Conservation (phyloP, 2,329 filamentous ascomycete species). For the Calonectria leucothoes region DNA sequence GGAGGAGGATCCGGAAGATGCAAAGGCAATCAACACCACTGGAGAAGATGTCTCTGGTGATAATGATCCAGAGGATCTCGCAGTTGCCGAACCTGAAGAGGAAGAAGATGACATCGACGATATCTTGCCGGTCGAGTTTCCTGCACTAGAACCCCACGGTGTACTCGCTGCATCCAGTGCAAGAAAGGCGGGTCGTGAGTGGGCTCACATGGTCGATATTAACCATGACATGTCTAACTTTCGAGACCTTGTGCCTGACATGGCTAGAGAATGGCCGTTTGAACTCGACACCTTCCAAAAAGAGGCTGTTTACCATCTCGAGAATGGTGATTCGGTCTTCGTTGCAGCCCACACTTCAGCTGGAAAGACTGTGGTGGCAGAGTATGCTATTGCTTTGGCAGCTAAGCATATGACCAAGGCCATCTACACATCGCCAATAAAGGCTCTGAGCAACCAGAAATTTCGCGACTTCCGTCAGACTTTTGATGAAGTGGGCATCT, state of each 20-base stretch:
- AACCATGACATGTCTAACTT: constrained; percentile 96
- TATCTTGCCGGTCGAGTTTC: constrained; percentile 91
- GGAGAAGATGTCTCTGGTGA: constrained; percentile 43
- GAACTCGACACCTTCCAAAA: constrained; percentile 99
- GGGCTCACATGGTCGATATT: constrained; percentile 98
- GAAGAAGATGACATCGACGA: constrained; percentile 80
- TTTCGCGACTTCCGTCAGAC: constrained; percentile 92
- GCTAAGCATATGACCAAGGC: constrained; percentile 99
- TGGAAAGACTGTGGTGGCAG: constrained; percentile 97
- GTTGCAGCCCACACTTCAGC: constrained; percentile 98
- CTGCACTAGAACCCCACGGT: constrained; percentile 87
- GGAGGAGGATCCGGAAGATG: constrained; percentile 61
- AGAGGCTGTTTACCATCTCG: constrained; percentile 96
- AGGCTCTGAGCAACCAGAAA: constrained; percentile 98
- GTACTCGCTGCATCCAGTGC: constrained; percentile 77
- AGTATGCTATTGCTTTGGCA: constrained; percentile 96
- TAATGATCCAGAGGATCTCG: constrained; percentile 37
- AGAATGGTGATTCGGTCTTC: constrained; percentile 96
- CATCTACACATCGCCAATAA: constrained; percentile 99
- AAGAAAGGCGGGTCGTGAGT: constrained; percentile 84
- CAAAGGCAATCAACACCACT: constrained; percentile 31
- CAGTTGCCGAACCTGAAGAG: constrained; percentile 52
- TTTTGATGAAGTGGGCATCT: constrained; percentile 95
- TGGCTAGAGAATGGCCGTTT: constrained; percentile 96
- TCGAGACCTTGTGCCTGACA: constrained; percentile 90